Evolutionary conservation across 202 grass and related monocot species (phyloP).

Genomic region (Digitaria exilis): DNA sequence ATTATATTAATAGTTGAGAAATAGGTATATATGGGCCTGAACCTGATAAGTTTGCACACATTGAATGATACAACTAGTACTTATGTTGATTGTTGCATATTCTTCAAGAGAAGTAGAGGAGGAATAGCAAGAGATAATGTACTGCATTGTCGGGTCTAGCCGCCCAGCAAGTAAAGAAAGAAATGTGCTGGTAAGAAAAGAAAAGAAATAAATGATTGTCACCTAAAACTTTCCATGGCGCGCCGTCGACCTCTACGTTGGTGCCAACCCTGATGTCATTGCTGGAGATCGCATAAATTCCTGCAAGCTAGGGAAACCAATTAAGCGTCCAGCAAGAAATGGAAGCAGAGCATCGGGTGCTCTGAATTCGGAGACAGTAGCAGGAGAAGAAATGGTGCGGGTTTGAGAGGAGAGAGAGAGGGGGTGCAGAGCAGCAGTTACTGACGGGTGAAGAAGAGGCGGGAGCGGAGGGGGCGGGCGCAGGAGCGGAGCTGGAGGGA

Average conservation of each 20-base stretch:
- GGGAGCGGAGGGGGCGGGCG: constrained; percentile 36
- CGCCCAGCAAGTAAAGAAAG: neutral
- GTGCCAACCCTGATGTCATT: constrained; percentile 91
- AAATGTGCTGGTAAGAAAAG: neutral
- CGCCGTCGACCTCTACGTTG: constrained; percentile 85
- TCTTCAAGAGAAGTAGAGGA: neutral
- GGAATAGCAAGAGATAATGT: neutral
- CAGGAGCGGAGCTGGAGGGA: constrained; percentile 30
- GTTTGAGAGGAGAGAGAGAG: neutral
- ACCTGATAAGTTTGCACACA: neutral
- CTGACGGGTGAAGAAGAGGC: constrained; percentile 35
- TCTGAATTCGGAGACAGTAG: neutral
- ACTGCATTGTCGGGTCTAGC: neutral
- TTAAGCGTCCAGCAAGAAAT: neutral
- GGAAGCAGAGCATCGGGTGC: neutral
- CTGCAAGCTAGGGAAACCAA: constrained; percentile 23
- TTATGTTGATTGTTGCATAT: neutral
- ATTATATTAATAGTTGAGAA: neutral
- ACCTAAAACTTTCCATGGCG: constrained; percentile 89
- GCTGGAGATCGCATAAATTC: constrained; percentile 83
- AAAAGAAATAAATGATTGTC: neutral
- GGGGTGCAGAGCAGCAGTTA: too few relatives aligned
- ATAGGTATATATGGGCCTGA: constrained; percentile 5
- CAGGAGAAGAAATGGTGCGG: neutral
- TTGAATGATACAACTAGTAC: neutral